Percentiles rank a stretch among this genome's conserved stretches.
Conservation (phyloP, 139 green algal genomes). For the Chlamydomonas incerta region DNA sequence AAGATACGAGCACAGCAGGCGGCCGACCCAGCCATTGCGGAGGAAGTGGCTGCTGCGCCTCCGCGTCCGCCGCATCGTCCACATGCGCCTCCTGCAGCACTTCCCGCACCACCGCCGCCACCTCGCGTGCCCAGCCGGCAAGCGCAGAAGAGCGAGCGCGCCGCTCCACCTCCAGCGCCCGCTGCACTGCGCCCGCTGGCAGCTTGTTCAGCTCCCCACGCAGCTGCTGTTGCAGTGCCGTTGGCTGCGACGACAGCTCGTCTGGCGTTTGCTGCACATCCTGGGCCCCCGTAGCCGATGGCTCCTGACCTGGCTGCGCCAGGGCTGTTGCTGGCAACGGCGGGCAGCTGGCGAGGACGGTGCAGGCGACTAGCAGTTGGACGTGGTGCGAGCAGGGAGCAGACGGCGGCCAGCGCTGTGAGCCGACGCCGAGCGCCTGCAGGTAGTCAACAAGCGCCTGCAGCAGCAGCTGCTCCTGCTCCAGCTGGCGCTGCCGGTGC, state of each 20-base stretch:
- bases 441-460: background rate
- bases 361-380: background rate
- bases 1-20: background rate
- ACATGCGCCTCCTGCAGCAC: background rate
- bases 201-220: background rate
- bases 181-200: background rate
- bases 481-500: background rate
- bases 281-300: no score
- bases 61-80: background rate
- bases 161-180: background rate
- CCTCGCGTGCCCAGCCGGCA: background rate
- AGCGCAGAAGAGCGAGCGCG: background rate
- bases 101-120: background rate
- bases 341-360: background rate
- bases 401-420: background rate
- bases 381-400: background rate
- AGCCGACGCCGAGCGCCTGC: background rate
- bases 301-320: no score
- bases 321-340: background rate
- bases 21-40: background rate
- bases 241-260: background rate
- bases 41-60: background rate
- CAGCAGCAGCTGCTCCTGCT: background rate
- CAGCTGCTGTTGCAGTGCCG: background rate
- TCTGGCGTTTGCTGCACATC: no score